phyloP scores from a whole-genome alignment of 495 filamentous ascomycete genomes.

The Tetracladium setigerum region DNA sequence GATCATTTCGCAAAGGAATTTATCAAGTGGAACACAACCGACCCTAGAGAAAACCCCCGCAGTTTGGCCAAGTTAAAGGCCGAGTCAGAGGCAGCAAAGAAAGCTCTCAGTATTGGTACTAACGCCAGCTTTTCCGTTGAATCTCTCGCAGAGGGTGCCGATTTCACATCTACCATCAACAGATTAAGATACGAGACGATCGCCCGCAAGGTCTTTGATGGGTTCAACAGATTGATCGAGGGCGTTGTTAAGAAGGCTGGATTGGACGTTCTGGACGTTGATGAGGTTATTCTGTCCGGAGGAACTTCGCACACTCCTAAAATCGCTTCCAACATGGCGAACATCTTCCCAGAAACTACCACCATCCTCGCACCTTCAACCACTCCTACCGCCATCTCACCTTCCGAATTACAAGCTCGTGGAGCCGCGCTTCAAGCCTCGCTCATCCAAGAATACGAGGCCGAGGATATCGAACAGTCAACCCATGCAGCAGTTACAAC shows the following conservation, averaged over 20 bases:
- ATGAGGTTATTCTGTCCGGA: constrained; percentile 90
- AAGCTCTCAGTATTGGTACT: constrained; percentile 77
- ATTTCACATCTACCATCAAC: constrained; percentile 89
- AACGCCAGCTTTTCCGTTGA: constrained; percentile 89
- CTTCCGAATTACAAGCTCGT: constrained; percentile 78
- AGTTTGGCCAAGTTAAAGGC: constrained; percentile 87
- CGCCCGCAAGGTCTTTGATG: constrained; percentile 70
- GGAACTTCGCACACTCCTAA: constrained; percentile 91
- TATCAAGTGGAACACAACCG: constrained; percentile 84
- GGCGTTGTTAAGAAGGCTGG: constrained; percentile 84
- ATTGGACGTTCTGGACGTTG: constrained; percentile 85
- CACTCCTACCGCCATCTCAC: constrained; percentile 72
- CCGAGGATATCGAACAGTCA: constrained; percentile 89
- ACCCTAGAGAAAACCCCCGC: constrained; percentile 73
- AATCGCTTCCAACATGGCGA: constrained; percentile 66
- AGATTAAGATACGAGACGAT: constrained; percentile 89
- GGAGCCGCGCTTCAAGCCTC: constrained; percentile 95
- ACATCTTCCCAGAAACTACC: constrained; percentile 76
- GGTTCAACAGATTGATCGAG: constrained; percentile 79
- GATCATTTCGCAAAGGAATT: constrained; percentile 99
- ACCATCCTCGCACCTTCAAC: constrained; percentile 78
- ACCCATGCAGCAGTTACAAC: constrained; percentile 93
- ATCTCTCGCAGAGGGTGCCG: constrained; percentile 75
- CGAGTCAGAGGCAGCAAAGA: constrained; percentile 84
- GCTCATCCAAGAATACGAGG: constrained; percentile 84